Conservation (phyloP, 768 basidiomycete genomes). For the Piloderma croceum region DNA sequence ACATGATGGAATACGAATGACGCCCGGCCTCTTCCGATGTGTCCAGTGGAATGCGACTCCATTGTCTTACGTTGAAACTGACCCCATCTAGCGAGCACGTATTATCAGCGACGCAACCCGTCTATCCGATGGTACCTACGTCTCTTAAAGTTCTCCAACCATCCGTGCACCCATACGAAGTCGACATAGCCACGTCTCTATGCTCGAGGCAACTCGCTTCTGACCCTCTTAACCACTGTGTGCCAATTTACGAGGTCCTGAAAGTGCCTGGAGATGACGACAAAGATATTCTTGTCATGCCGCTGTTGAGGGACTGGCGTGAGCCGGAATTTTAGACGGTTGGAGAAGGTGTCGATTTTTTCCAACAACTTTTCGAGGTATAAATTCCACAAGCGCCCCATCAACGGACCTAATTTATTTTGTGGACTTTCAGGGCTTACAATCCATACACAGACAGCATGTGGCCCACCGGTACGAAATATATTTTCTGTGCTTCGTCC, state of each 20-base stretch:
- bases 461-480: conserved; percentile 33
- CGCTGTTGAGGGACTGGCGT: conserved; percentile 21
- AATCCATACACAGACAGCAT: conserved; percentile 33
- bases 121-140: conserved; percentile 3
- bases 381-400: no score
- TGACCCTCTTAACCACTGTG: conserved; percentile 28
- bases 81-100: no score
- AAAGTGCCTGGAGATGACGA: conserved; percentile 12
- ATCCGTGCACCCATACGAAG: conserved; percentile 17
- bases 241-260: conserved; percentile 21
- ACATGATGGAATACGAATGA: no score
- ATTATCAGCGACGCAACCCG: conserved; percentile 10
- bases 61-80: no score
- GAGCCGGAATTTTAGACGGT: conserved; percentile 28
- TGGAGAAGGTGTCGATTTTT: conserved; percentile 31
- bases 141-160: conserved; percentile 7
- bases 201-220: conserved; percentile 12
- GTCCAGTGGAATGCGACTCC: no score
- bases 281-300: conserved; percentile 27
- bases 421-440: conserved; percentile 18
- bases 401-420: no score
- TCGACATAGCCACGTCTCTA: conserved; percentile 21
- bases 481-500: background rate
- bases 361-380: conserved; percentile 32
- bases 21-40: no score